These are phyloP conservation scores for Balansia obtecta DNA, from an alignment of 2,329 filamentous ascomycete species.

Conservation along the genomic window DNA sequence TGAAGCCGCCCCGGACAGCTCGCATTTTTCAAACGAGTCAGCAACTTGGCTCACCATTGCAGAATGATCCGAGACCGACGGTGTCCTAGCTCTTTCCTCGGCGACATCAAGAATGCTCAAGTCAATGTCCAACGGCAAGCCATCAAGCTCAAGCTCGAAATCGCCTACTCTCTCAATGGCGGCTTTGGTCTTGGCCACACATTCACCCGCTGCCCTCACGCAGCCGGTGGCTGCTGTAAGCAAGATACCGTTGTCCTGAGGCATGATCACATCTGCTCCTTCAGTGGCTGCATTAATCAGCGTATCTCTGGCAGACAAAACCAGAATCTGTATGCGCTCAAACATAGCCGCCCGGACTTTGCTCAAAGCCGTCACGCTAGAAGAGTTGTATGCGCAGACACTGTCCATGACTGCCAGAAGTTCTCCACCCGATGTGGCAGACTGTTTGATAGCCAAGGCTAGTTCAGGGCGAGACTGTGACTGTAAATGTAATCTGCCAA, in stretches of 20 bases:
- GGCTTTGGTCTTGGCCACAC: constrained; percentile 72
- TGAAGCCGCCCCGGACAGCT: constrained; percentile 19
- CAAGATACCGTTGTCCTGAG: constrained; percentile 64
- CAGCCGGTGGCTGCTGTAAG: constrained; percentile 73
- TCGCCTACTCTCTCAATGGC: constrained; percentile 84
- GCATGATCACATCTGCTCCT: constrained; percentile 67
- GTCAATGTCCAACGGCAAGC: constrained; percentile 41
- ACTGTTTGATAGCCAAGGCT: constrained; percentile 68
- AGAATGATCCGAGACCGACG: constrained; percentile 21
- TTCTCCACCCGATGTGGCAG: constrained; percentile 67
- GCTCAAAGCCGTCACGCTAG: constrained; percentile 53
- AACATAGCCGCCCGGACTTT: constrained; percentile 66
- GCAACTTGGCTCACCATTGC: constrained; percentile 27
- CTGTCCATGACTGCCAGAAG: constrained; percentile 71
- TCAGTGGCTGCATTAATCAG: constrained; percentile 56
- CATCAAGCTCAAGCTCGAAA: constrained; percentile 72
- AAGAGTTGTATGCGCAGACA: constrained; percentile 65
- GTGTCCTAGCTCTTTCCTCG: constrained; percentile 20
- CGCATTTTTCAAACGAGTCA: constrained; percentile 25
- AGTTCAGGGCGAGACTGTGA: constrained; percentile 83
- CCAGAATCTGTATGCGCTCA: constrained; percentile 65
- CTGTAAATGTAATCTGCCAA: constrained; percentile 78
- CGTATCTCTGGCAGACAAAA: constrained; percentile 69
- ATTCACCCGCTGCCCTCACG: constrained; percentile 82
- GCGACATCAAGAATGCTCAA: constrained; percentile 35